Conservation (phyloP, 208 protist genomes). For the Naegleria fowleri region DNA sequence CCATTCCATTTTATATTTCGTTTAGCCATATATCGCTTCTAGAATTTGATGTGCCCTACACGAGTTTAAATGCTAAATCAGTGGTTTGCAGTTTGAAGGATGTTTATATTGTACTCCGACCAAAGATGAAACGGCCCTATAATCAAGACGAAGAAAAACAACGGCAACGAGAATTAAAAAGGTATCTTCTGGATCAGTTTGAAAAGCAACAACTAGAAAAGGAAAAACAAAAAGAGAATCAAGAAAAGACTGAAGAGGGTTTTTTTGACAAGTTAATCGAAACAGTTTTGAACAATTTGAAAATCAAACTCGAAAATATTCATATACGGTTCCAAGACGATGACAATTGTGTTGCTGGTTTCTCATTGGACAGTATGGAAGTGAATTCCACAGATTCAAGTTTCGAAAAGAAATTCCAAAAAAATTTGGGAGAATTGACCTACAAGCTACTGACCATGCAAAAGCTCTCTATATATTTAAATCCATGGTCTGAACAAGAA, state of each 20-base stretch:
- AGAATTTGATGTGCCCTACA: constrained; percentile 10
- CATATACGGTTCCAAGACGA: constrained; percentile 16
- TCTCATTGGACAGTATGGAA: neutral
- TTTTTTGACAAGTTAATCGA: constrained; percentile 7
- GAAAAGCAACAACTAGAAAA: neutral
- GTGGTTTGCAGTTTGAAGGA: neutral
- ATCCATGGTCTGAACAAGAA: neutral
- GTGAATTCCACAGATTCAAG: constrained; percentile 14
- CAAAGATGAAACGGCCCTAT: neutral
- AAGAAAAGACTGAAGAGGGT: neutral
- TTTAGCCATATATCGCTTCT: neutral
- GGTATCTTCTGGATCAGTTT: neutral
- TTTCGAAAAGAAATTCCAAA: neutral
- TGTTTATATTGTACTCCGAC: neutral
- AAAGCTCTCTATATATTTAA: neutral
- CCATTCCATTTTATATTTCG: neutral
- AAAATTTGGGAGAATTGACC: neutral
- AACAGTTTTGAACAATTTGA: constrained; percentile 24
- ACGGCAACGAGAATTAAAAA: neutral
- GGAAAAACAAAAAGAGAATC: neutral
- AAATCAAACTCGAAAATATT: constrained; percentile 5
- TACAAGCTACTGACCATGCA: neutral
- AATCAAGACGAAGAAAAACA: neutral
- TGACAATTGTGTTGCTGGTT: neutral
- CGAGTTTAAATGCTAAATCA: neutral